Base-by-base conservation (phyloP, 371 early-diverging fungal species). In the Basidiobolus meristosporus region DNA sequence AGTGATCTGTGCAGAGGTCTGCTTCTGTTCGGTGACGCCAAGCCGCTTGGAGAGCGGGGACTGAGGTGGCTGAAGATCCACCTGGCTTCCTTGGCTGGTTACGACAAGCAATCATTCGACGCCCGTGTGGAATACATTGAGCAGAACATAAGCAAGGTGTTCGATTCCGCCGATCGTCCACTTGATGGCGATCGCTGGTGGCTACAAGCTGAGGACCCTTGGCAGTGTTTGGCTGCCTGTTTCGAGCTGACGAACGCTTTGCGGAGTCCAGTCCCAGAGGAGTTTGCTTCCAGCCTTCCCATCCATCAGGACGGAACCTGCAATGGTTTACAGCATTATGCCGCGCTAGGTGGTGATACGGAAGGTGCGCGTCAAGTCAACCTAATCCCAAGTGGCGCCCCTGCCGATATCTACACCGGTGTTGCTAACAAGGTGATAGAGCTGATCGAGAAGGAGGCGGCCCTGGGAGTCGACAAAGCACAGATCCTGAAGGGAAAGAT, bases 261-360 rank as follows among this genome's bases (percentile, higher is more conserved):
- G 11, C 68, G 78, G 20, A 75, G 75, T 32, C 72, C 82, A 5
- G 52, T 70, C 15, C 93, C 96, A 1, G 63, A 64, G 16, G 59
- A 57, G 31, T 93, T 66, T 48, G 48, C 57, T 36, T 84, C 82
- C 31, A 52, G 62, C 6, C 52, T 95, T 21, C 96, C 91, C n/a
- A 64, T 95, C 14, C 98, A 97, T 53, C 92, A 92, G 56, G 98
- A 98, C 54, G 98, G 97, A 34, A 90, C 95, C 1, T 98, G 98
- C 60, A 96, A 96, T 50, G 98, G 98, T 17, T 63, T 98, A 45
- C 98, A 98, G 61, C 98, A 98, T 59, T 96, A 96, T 51, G 98
- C 98, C 2, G 96, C 98, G 0, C 61, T 98, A 33, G 97, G 96
- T 46, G 87, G 95, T 53, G 98, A 98, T 56, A 52, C 66, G 37